Percentiles rank a stretch among this genome's conserved stretches.
Conservation (phyloP, 2,329 filamentous ascomycete species). For the Neopestalotiopsis clavispora region DNA sequence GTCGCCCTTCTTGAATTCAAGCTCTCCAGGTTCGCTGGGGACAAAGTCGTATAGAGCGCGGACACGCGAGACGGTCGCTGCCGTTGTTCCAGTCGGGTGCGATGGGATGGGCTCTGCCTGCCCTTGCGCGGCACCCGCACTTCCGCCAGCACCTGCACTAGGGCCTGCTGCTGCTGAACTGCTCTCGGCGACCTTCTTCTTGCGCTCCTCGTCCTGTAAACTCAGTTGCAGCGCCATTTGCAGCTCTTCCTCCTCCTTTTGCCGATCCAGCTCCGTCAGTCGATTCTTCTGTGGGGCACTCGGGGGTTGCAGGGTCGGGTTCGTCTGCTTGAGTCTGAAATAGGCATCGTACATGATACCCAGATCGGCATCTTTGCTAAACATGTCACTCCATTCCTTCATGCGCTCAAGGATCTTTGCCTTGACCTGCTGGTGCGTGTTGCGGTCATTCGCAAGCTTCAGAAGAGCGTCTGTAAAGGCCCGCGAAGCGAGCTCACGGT, state of each 20-base stretch:
- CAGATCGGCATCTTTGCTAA: slow-evolving; percentile 83
- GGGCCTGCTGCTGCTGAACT: slow-evolving; percentile 41
- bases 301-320: slow-evolving; percentile 88
- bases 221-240: slow-evolving; percentile 95
- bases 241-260: slow-evolving; percentile 95
- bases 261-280: slow-evolving; percentile 86
- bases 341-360: slow-evolving; percentile 98
- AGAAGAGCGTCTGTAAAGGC: slow-evolving; percentile 94
- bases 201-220: slow-evolving; percentile 81
- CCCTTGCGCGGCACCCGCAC: slow-evolving; percentile 34
- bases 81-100: slow-evolving; percentile 83
- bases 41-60: slow-evolving; percentile 93
- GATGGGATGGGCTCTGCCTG: slow-evolving; percentile 56
- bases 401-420: slow-evolving; percentile 96
- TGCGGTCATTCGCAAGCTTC: slow-evolving; percentile 89
- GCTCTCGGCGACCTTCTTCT: slow-evolving; percentile 50
- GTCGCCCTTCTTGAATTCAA: slow-evolving; percentile 96
- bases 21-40: slow-evolving; percentile 89
- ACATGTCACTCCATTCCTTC: slow-evolving; percentile 96
- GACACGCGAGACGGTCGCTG: slow-evolving; percentile 93
- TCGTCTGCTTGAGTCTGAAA: slow-evolving; percentile 79
- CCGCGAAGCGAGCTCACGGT: slow-evolving; percentile 87
- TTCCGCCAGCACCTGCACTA: slow-evolving; percentile 32
- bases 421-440: slow-evolving; percentile 95
- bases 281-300: slow-evolving; percentile 93